Evolutionary conservation across 805 yeast species (phyloP).

Genomic region (Yarrowia sp.): DNA sequence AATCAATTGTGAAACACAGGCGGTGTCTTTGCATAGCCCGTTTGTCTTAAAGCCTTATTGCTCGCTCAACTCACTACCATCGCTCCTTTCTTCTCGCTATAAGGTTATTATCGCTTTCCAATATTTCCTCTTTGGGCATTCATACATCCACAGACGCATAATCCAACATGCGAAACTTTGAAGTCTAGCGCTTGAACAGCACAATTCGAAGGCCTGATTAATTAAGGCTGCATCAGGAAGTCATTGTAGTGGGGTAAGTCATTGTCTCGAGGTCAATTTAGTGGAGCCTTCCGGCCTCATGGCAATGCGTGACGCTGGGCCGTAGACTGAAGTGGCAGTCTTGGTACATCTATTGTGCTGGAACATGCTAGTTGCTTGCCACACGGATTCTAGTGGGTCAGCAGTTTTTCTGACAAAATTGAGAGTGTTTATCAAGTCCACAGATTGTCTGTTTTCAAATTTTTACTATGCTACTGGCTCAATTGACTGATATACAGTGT

Average conservation of each 20-base stretch:
- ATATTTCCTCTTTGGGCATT: conserved; percentile 13
- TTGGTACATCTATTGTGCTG: not conserved
- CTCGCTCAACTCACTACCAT: not conserved
- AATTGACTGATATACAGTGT: no score
- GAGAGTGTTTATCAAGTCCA: no score
- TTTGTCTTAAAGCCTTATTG: not conserved
- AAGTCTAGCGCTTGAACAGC: not conserved
- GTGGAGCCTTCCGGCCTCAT: not conserved
- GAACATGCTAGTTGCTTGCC: no score
- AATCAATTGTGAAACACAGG: not conserved
- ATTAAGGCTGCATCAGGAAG: not conserved
- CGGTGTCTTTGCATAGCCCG: not conserved
- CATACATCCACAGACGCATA: conserved; percentile 20
- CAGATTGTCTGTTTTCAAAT: no score
- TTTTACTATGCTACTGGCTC: no score
- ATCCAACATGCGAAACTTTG: not conserved
- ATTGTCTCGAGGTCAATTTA: not conserved
- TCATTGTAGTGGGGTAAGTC: not conserved
- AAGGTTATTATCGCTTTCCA: conserved; percentile 3
- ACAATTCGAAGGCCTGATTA: not conserved
- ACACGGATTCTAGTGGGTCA: no score
- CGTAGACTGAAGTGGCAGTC: not conserved
- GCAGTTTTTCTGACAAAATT: no score
- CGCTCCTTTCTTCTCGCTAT: not conserved
- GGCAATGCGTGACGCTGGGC: not conserved